These are phyloP conservation scores for Iris pallida DNA, from an alignment of 116 monocot genomes.

Conservation along the genomic window DNA sequence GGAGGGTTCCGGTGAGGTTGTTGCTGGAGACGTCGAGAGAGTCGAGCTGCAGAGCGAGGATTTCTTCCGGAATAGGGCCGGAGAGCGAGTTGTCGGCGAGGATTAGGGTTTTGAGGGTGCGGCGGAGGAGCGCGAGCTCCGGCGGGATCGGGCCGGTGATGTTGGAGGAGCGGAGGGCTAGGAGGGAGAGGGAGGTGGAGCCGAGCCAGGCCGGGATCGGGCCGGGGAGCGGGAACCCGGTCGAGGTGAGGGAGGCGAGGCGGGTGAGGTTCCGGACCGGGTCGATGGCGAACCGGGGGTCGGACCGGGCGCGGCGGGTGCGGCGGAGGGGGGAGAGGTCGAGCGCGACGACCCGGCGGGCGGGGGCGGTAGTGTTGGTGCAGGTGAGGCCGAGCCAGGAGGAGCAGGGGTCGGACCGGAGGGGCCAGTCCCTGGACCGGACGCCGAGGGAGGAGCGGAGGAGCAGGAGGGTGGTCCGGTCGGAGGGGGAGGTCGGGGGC, in stretches of 20 bases:
- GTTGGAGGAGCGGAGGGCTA: conserved; percentile 10
- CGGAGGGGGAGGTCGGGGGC: conserved; percentile 27
- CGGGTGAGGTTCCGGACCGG: conserved; percentile 59
- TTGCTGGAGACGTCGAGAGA: conserved; percentile 53
- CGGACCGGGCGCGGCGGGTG: conserved; percentile 45
- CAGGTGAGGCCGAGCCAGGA: conserved; percentile 67
- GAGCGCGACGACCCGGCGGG: conserved; percentile 50
- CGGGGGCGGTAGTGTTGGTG: neutral
- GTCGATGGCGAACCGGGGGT: conserved; percentile 65
- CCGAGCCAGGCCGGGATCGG: conserved; percentile 71
- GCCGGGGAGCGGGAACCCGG: conserved; percentile 61
- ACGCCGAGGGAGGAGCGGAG: conserved; percentile 70
- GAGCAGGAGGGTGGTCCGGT: conserved; percentile 44
- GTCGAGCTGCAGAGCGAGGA: conserved; percentile 12
- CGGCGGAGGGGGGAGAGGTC: conserved; percentile 48
- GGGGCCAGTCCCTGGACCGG: conserved; percentile 71
- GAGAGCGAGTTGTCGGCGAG: conserved; percentile 44
- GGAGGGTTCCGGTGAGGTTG: conserved; percentile 51
- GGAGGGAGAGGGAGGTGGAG: conserved; percentile 6
- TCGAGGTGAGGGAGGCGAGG: conserved; percentile 50
- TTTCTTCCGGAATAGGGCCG: conserved; percentile 35
- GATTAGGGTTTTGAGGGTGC: conserved; percentile 33
- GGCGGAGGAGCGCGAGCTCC: conserved; percentile 18
- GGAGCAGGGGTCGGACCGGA: conserved; percentile 58
- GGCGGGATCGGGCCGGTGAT: conserved; percentile 47